phyloP scores from a whole-genome alignment of 2,329 filamentous ascomycete genomes.

The Lasiodiplodia sp. region DNA sequence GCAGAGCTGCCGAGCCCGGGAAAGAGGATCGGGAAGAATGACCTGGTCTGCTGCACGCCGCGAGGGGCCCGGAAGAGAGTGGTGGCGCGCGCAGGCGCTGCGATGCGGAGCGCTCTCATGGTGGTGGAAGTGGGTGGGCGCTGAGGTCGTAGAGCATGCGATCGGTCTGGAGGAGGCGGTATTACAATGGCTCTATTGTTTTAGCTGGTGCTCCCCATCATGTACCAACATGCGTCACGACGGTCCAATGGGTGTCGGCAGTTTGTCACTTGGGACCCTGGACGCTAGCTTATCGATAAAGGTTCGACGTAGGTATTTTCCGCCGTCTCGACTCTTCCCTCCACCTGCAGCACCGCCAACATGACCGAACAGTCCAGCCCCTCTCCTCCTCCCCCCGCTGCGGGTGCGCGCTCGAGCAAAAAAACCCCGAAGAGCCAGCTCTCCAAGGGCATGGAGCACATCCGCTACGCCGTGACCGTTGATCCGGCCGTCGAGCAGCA shows the following conservation, averaged over 20 bases:
- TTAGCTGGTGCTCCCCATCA: conserved; percentile 22
- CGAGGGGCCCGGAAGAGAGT: conserved; percentile 28
- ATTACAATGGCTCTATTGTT: conserved; percentile 2
- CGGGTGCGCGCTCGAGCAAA: neutral
- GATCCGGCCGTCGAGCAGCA: conserved; percentile 39
- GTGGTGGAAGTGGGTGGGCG: conserved; percentile 15
- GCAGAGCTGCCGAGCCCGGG: conserved; percentile 47
- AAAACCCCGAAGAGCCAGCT: conserved; percentile 51
- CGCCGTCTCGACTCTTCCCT: neutral
- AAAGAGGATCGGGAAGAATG: conserved; percentile 54
- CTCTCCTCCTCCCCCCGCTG: neutral
- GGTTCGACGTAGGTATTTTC: conserved; percentile 10
- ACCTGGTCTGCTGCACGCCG: conserved; percentile 42
- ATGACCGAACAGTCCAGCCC: conserved; percentile 2
- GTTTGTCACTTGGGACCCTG: conserved; percentile 13
- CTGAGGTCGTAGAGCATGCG: conserved; percentile 1
- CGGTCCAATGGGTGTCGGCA: conserved; percentile 11
- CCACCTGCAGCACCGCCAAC: neutral
- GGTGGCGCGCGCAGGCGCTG: conserved; percentile 19
- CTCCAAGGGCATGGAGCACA: conserved; percentile 61
- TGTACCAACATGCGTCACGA: conserved; percentile 12
- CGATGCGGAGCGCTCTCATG: conserved; percentile 44
- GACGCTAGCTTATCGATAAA: conserved; percentile 24
- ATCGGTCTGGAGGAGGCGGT: neutral
- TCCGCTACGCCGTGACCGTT: conserved; percentile 58